Conservation (phyloP, 257 asterid species). For the Petunia secreta region DNA sequence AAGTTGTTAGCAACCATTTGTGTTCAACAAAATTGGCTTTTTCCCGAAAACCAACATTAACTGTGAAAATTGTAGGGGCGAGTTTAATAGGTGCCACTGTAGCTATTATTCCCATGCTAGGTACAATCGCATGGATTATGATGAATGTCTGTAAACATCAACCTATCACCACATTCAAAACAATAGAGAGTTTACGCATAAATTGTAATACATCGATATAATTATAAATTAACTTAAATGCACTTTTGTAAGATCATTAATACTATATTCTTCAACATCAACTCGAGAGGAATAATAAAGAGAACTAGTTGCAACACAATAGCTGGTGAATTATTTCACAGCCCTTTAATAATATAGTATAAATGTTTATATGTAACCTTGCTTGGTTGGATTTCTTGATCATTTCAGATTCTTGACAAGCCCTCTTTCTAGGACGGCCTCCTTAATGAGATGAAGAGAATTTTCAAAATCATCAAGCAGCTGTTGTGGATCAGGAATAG, state of each 20-base stretch:
- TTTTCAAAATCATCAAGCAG: constrained; percentile 41
- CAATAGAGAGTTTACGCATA: not conserved
- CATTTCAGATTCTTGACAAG: constrained; percentile 12
- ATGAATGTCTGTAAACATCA: too few relatives aligned
- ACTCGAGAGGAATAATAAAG: not conserved
- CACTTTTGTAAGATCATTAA: not conserved
- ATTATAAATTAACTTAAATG: not conserved
- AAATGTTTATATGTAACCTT: not conserved
- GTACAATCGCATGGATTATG: too few relatives aligned
- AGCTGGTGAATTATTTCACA: not conserved
- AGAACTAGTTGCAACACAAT: not conserved
- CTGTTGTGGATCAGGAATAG: constrained; percentile 45
- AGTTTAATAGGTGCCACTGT: too few relatives aligned
- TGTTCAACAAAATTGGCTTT: too few relatives aligned
- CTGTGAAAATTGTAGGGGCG: too few relatives aligned
- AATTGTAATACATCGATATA: not conserved
- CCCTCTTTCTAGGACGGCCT: constrained; percentile 26
- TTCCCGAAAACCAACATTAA: too few relatives aligned
- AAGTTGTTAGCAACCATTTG: too few relatives aligned
- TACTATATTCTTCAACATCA: not conserved
- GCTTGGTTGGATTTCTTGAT: not conserved
- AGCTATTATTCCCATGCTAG: too few relatives aligned
- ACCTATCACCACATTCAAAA: too few relatives aligned
- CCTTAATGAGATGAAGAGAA: constrained; percentile 43
- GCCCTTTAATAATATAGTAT: not conserved